These are phyloP conservation scores for Zygosaccharomyces lentus DNA, from an alignment of 805 yeast genomes.

Conservation along the genomic window DNA sequence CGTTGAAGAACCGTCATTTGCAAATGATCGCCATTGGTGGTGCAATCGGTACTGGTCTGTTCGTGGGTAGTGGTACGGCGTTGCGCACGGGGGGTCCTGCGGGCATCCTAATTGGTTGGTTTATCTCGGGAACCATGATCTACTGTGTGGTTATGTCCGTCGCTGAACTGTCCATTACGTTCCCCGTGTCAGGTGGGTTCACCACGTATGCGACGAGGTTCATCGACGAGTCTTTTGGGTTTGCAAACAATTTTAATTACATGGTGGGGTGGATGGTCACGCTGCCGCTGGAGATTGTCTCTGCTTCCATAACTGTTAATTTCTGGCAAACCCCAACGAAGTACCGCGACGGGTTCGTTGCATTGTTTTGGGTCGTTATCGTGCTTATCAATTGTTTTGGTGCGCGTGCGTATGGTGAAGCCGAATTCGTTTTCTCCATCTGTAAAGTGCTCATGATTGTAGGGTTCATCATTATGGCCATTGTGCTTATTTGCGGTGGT, in stretches of 20 bases:
- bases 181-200: constrained; percentile 63
- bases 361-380: constrained; percentile 46
- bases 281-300: constrained; percentile 49
- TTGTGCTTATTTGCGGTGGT: constrained; percentile 45
- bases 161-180: constrained; percentile 56
- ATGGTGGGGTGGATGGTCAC: constrained; percentile 49
- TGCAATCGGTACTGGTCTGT: constrained; percentile 69
- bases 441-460: constrained; percentile 47
- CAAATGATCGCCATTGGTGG: constrained; percentile 72
- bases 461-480: constrained; percentile 53
- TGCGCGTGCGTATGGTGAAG: constrained; percentile 51
- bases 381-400: constrained; percentile 49
- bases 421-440: constrained; percentile 48
- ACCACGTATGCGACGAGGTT: constrained; percentile 55
- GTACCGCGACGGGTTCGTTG: constrained; percentile 47
- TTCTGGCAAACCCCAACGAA: constrained; percentile 46
- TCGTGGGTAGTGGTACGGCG: constrained; percentile 66
- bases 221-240: constrained; percentile 59
- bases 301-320: constrained; percentile 50
- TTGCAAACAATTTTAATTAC: constrained; percentile 57
- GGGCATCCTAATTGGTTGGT: constrained; percentile 51
- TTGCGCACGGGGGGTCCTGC: constrained; percentile 67
- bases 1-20: constrained; percentile 49
- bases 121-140: constrained; percentile 51
- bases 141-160: constrained; percentile 57